These are phyloP conservation scores for Daldinia loculata DNA, from an alignment of 495 filamentous ascomycete genomes.

Conservation along the genomic window DNA sequence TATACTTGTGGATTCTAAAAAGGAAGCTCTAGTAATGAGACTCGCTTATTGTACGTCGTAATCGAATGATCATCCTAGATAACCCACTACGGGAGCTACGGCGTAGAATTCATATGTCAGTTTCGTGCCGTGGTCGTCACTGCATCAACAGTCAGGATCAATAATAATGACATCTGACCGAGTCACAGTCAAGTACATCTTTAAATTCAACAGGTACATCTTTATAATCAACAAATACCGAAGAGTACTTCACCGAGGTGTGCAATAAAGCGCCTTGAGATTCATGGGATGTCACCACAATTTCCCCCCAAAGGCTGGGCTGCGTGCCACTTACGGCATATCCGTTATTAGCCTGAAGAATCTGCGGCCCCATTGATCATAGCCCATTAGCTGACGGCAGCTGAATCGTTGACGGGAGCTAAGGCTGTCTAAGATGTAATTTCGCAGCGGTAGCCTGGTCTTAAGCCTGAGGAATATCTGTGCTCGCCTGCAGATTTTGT, in stretches of 20 bases:
- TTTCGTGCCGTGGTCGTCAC: neutral
- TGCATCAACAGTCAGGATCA: slow-evolving; percentile 7
- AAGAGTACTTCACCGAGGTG: neutral
- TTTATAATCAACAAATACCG: neutral
- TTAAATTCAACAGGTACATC: neutral
- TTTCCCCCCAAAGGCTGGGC: slow-evolving; percentile 1
- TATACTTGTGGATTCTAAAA: slow-evolving; percentile 4
- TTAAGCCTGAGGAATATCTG: neutral
- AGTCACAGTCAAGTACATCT: neutral
- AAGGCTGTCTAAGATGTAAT: neutral
- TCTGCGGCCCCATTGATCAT: neutral
- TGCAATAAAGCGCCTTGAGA: neutral
- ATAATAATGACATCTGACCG: slow-evolving; percentile 9
- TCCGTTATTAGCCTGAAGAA: slow-evolving; percentile 13
- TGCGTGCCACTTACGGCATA: neutral
- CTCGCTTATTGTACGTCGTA: slow-evolving; percentile 4
- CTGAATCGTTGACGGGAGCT: slow-evolving; percentile 1
- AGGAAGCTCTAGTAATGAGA: neutral
- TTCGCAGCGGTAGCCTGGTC: neutral
- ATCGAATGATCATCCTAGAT: slow-evolving; percentile 2
- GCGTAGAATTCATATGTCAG: neutral
- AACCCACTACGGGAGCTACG: slow-evolving; percentile 2
- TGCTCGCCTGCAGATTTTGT: neutral
- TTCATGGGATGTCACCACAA: slow-evolving; percentile 14
- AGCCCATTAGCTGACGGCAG: slow-evolving; percentile 3